Base-by-base conservation (phyloP, 2,329 filamentous ascomycete species). In the Trichoderma sp. region DNA sequence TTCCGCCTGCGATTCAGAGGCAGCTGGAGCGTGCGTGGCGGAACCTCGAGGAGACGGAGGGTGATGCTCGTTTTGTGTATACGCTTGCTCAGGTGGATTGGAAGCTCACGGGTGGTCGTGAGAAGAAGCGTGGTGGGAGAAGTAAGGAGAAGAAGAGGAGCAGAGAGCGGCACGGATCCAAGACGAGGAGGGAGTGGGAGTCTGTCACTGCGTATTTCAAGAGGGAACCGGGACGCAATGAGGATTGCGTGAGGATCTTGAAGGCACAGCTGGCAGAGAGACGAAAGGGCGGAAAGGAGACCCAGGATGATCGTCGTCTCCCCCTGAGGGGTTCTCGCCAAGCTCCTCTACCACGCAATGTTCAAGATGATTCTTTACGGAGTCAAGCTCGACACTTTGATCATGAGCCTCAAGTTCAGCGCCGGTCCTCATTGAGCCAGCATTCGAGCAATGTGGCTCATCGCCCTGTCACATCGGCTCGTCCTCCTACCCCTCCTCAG, bases 121-220 rank as follows among this genome's bases (percentile, higher is more conserved):
- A 67, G 26, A 52, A 44, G 41, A 72, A 67, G 26, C 63, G 67
- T 26, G 66, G 63, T 28, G 69, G 67, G 52, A 69, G 67, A 63
- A 63, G 62, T 30, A 70, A 67, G 47, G 63, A 67, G 34, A 68
- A 66, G 54, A 59, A n/a, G 48, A 62, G 57, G 51, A 26, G n/a
- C 12, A 58, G 45, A n/a, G 34, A 43, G 9, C 19, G 34, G 2
- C 45, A 43, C 10, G 43, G 17, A 26, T 51, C 58, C 24, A 76
- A 74, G 68, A 68, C 71, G 5, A 77, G 72, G 67, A 73, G 63
- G 55, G 71, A 69, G n/a, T 71, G 70, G 15, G 78, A 82, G 9
- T 78, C 78, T 10, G 72, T 84, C 48, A 81, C 76, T 1, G 78
- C 77, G 12, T 84, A 82, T 70, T 84, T 81, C 69, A 80, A 78